A percentile compares a stretch with the other conserved stretches of the same genome.
These are phyloP conservation scores for Pestalotiopsis sp. DNA, from an alignment of 2,329 filamentous ascomycete species.

Conservation along the genomic window DNA sequence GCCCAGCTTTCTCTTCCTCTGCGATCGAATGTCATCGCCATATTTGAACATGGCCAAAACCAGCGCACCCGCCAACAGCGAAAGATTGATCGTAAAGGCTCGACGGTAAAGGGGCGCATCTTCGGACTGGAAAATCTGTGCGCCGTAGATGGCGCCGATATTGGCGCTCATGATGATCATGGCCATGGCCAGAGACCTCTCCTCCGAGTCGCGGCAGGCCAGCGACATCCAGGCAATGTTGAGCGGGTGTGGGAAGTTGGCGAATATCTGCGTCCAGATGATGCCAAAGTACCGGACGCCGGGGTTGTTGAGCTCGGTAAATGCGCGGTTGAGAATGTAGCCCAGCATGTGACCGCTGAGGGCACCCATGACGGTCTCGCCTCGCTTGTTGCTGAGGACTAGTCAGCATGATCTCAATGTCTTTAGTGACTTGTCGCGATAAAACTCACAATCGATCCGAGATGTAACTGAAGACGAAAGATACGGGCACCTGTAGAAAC, in stretches of 20 bases:
- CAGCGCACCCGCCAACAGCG: not conserved
- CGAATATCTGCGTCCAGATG: conserved; percentile 58
- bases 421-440: not conserved
- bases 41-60: not conserved
- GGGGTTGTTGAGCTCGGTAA: conserved; percentile 45
- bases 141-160: conserved; percentile 62
- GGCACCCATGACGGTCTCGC: conserved; percentile 54
- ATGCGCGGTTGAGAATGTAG: conserved; percentile 56
- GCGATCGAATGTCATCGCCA: not conserved
- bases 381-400: conserved; percentile 44
- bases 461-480: conserved; percentile 53
- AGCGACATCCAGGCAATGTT: conserved; percentile 65
- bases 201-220: conserved; percentile 57
- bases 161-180: conserved; percentile 65
- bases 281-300: conserved; percentile 56
- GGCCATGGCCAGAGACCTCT: conserved; percentile 62
- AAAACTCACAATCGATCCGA: conserved; percentile 52
- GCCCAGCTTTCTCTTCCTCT: too few species aligned
- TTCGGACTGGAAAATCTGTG: conserved; percentile 59
- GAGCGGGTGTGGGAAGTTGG: conserved; percentile 57
- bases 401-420: not conserved
- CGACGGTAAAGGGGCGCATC: conserved; percentile 54
- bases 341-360: conserved; percentile 50
- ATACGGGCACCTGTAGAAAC: conserved; percentile 54
- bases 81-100: conserved; percentile 38